A percentile compares a stretch with the other conserved stretches of the same genome.
Conservation (phyloP, 2,329 filamentous ascomycete genomes). For the Helotiales sp. region DNA sequence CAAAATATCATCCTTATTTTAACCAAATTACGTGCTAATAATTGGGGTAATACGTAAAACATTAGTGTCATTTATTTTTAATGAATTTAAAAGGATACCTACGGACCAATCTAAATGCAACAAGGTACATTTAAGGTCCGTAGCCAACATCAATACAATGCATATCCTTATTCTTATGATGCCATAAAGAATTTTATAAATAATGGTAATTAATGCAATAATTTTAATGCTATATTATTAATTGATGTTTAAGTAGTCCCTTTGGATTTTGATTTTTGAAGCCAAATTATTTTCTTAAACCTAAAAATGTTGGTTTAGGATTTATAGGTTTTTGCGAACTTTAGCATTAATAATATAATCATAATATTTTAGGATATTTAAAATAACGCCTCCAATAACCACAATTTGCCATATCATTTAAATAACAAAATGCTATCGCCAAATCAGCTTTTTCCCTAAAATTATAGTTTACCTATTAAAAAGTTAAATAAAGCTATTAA, state of each 20-base stretch:
- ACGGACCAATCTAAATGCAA: not conserved
- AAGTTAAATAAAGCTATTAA: not conserved
- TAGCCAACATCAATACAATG: slow-evolving; percentile 3
- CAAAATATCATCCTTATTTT: not conserved
- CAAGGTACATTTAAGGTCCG: slow-evolving; percentile 1
- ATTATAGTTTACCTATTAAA: not conserved
- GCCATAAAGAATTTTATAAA: not conserved
- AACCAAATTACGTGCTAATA: not conserved
- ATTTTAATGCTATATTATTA: not conserved
- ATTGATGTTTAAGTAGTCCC: slow-evolving; percentile 2
- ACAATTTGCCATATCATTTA: slow-evolving; percentile 1
- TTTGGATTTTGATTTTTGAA: slow-evolving; percentile 4
- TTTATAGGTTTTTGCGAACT: not conserved
- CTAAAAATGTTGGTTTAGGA: not conserved
- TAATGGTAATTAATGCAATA: not conserved
- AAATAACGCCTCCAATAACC: not conserved
- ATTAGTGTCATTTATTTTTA: slow-evolving; percentile 4
- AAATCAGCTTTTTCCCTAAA: not conserved
- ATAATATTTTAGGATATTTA: not conserved
- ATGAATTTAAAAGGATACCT: not conserved
- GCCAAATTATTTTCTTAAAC: slow-evolving; percentile 1
- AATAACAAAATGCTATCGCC: not conserved
- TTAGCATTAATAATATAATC: not conserved
- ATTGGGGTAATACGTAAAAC: not conserved
- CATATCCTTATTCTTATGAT: slow-evolving; percentile 2